Evolutionary conservation across 1,284 basidiomycete genomes (phyloP), one percentile per base, ranked within the genome.

Genomic region (Puccinia hordei): DNA sequence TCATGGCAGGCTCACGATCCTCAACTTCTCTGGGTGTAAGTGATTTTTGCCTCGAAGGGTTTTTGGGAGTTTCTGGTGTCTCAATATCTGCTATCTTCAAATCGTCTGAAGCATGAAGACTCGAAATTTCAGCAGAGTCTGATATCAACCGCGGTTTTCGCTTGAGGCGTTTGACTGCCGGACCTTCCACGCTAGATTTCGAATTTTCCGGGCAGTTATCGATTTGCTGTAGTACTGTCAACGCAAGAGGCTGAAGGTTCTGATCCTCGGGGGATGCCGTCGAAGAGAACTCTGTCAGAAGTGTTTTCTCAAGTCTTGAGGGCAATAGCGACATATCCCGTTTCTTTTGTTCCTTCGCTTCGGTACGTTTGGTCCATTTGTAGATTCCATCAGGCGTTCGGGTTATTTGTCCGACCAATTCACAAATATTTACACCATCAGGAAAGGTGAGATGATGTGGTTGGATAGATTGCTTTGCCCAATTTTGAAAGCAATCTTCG

Each of bases 401-500:
- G 38, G 49, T 46, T 35, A 13, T n/a, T 59, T 61, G 33, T 46
- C 68, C 77, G 55, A 71, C n/a, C 19, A 59, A 35, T 24, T 72
- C 66, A 38, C 22, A 46, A 9, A 79, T 53, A 10, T 61, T 51
- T 1, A 71, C 68, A 59, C 66, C 68, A 30, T 79, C 41, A 24
- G 77, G 77, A 59, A 46, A 72, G 19, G 35, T 63, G 24, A 49
- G 35, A 63, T 72, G 77, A 33, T 59, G 33, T 13, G 38, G 30
- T 38, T 79, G 53, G 22, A 79, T 71, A 13, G 12, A 22, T 44
- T 44, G 35, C 57, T 72, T 79, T 33, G 77, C 33, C 77, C 77
- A 79, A 38, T 17, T 72, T 41, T 41, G 51, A 44, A 79, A 79
- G 51, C 77, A 79, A 35, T 72, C 68, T 79, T 79, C 68, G 35